A percentile compares a stretch with the other conserved stretches of the same genome.
phyloP scores from a whole-genome alignment of 2,329 filamentous ascomycete genomes.

The Aspergillus sp. region DNA sequence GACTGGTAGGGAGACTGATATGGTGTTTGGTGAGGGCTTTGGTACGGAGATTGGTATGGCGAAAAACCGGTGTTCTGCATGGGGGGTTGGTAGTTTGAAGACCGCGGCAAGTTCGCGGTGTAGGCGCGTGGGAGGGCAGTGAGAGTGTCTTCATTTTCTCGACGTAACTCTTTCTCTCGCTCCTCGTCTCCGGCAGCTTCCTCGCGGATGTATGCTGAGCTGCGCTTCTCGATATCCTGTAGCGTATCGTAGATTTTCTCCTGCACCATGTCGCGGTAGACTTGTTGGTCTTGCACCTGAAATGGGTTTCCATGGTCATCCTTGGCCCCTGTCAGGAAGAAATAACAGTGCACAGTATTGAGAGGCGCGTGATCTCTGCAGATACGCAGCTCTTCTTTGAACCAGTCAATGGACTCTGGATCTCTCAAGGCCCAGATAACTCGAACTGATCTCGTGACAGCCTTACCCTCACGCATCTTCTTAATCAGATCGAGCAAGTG shows the following conservation, averaged over 20 bases:
- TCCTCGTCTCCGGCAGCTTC: slow-evolving; percentile 77
- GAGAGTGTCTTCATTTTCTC: slow-evolving; percentile 81
- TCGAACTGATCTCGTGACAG: slow-evolving; percentile 84
- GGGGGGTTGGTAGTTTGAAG: slow-evolving; percentile 2
- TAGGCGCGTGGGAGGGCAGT: slow-evolving; percentile 62
- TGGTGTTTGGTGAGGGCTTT: slow-evolving; percentile 6
- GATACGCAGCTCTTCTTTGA: slow-evolving; percentile 89
- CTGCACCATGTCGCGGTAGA: slow-evolving; percentile 74
- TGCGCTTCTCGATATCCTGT: slow-evolving; percentile 81
- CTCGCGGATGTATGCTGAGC: slow-evolving; percentile 77
- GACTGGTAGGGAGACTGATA: slow-evolving; percentile 1
- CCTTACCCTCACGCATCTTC: slow-evolving; percentile 90
- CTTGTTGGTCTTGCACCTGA: slow-evolving; percentile 46
- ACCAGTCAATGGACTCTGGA: slow-evolving; percentile 95
- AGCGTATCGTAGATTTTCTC: slow-evolving; percentile 87
- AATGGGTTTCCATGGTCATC: slow-evolving; percentile 42
- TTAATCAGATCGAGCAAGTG: slow-evolving; percentile 94
- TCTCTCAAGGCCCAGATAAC: slow-evolving; percentile 93
- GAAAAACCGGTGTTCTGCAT: slow-evolving; percentile 11
- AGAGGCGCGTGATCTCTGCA: slow-evolving; percentile 86
- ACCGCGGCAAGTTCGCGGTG: slow-evolving; percentile 6
- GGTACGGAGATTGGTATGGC: slow-evolving; percentile 4
- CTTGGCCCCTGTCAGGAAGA: slow-evolving; percentile 83
- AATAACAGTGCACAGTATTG: slow-evolving; percentile 87
- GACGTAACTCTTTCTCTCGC: slow-evolving; percentile 74